Evolutionary conservation across 1,284 basidiomycete genomes (phyloP).

Genomic region (Puccinia coronata): DNA sequence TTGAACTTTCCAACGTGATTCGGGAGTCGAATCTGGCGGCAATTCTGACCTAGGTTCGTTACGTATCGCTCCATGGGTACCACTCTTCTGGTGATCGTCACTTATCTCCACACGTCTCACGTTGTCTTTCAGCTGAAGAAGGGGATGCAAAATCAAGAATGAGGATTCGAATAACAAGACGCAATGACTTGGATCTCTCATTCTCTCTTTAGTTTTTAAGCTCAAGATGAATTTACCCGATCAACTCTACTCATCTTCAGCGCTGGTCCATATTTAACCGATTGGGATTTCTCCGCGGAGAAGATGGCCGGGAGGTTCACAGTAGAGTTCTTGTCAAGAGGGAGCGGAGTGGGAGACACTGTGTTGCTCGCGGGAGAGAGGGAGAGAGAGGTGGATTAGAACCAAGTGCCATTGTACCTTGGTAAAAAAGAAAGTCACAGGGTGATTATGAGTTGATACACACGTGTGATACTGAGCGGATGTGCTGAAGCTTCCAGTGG

Average conservation of each 20-base stretch:
- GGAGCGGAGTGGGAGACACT: neutral
- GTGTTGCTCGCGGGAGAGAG: neutral
- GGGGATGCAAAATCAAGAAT: neutral
- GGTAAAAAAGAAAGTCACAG: neutral
- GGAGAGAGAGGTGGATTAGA: too few relatives aligned
- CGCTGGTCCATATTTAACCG: too few relatives aligned
- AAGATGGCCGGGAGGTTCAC: neutral
- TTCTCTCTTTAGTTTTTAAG: neutral
- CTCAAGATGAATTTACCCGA: neutral
- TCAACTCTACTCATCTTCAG: neutral
- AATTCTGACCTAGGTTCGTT: too few relatives aligned
- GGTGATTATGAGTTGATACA: neutral
- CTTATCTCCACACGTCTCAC: neutral
- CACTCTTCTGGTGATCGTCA: too few relatives aligned
- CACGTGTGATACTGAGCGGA: conserved; percentile 8
- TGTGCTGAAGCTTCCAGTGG: neutral
- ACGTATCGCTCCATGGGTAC: too few relatives aligned
- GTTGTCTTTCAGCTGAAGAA: neutral
- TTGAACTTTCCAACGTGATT: too few relatives aligned
- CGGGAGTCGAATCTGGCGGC: too few relatives aligned
- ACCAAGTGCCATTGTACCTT: neutral
- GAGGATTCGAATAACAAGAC: too few relatives aligned
- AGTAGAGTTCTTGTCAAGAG: neutral
- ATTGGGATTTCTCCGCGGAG: neutral
- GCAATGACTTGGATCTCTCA: too few relatives aligned